A percentile compares a stretch with the other conserved stretches of the same genome.
Conservation (phyloP, 2,329 filamentous ascomycete species). For the Chalaropsis ovoidea region DNA sequence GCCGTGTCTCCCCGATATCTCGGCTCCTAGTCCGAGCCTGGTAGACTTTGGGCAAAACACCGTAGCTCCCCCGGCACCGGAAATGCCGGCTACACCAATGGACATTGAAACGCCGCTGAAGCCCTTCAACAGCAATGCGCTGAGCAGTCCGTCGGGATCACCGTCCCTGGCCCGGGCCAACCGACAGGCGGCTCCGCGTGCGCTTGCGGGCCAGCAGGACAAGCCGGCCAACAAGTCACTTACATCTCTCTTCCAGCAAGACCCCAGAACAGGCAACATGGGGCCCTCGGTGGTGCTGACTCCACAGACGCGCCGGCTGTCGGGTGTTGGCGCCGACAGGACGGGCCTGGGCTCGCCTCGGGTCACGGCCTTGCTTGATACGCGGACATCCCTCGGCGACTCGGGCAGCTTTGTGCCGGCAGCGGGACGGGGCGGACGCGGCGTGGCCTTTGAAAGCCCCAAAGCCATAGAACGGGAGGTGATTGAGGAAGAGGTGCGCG, state of each 20-base stretch:
- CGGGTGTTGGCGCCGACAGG: conserved; percentile 59
- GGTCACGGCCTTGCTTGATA: conserved; percentile 60
- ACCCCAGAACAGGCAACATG: conserved; percentile 43
- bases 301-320: conserved; percentile 45
- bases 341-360: conserved; percentile 65
- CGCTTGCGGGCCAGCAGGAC: background rate
- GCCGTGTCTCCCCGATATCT: conserved; percentile 10
- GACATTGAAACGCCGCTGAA: conserved; percentile 22
- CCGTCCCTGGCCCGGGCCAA: conserved; percentile 23
- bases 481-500: conserved; percentile 48
- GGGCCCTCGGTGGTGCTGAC: conserved; percentile 57
- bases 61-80: background rate
- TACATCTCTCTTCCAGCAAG: conserved; percentile 42
- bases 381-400: conserved; percentile 61
- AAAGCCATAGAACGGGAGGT: conserved; percentile 50
- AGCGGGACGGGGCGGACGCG: conserved; percentile 30
- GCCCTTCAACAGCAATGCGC: conserved; percentile 13
- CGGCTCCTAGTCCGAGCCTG: conserved; percentile 14
- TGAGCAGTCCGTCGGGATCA: conserved; percentile 22
- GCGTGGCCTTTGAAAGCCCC: conserved; percentile 56
- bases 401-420: conserved; percentile 3
- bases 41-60: conserved; percentile 1
- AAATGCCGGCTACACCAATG: conserved; percentile 18
- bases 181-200: conserved; percentile 17
- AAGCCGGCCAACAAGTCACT: background rate